Conservation (phyloP, 2,329 filamentous ascomycete species). For the Aspergillus tubingensis region DNA sequence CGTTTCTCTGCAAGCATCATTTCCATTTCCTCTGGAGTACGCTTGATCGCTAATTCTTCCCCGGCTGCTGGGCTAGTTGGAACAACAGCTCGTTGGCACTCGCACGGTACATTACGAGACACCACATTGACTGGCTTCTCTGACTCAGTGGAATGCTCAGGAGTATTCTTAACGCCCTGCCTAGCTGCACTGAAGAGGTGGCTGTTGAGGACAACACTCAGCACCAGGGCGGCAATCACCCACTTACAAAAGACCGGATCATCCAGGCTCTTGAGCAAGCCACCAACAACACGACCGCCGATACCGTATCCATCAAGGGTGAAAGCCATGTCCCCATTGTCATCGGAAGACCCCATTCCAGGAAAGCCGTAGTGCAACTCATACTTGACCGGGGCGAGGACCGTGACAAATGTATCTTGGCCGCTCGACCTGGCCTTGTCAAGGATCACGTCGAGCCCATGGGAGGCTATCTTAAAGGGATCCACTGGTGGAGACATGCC, state of each 20-base stretch:
- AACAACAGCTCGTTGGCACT: background rate
- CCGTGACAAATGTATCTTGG: constrained; percentile 73
- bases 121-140: constrained; percentile 36
- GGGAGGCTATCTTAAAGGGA: constrained; percentile 94
- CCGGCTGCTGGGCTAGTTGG: background rate
- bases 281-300: constrained; percentile 85
- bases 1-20: constrained; percentile 56
- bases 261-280: constrained; percentile 89
- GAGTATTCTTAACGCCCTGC: constrained; percentile 87
- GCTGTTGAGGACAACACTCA: constrained; percentile 92
- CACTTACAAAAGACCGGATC: constrained; percentile 96
- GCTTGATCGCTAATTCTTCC: constrained; percentile 42
- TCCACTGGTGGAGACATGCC: constrained; percentile 79
- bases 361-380: constrained; percentile 62
- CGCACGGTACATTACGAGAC: constrained; percentile 28
- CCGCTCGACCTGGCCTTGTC: constrained; percentile 67
- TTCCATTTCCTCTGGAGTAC: constrained; percentile 71
- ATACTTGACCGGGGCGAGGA: constrained; percentile 94
- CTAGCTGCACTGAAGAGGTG: constrained; percentile 98
- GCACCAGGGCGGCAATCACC: constrained; percentile 85
- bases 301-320: constrained; percentile 58
- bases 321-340: constrained; percentile 60
- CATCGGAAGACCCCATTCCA: constrained; percentile 50
- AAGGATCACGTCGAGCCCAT: constrained; percentile 81
- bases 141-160: constrained; percentile 42